Evolutionary conservation across 2,329 filamentous ascomycete species (phyloP), one percentile per base, ranked within the genome.

Genomic region (Tetracladium maxilliforme): DNA sequence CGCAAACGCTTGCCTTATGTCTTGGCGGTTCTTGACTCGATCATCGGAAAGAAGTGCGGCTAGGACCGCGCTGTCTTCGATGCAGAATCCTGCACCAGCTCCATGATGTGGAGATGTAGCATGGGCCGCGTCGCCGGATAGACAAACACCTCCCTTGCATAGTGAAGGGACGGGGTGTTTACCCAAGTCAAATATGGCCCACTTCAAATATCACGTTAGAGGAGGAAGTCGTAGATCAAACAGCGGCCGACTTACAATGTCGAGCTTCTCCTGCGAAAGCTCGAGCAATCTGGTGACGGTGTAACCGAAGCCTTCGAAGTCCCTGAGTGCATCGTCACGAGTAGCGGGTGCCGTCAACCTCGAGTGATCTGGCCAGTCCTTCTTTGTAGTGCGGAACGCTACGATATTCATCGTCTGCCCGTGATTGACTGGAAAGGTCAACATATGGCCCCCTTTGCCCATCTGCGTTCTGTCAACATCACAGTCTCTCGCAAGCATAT

Each of bases 371-470:
- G 58, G 64, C 4, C 45, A 35, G 1, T 38, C 28, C 1, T 48
- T 34, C 17, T 59, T 47, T 1, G 51, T 45, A 19, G 53, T 44
- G 10, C 56, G 51, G 23, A 65, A 61, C 2, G 51, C 54, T 12
- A 68, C 54, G 3, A 65, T 54, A 39, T 77, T 77, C 46, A 76
- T 59, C 4, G 61, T 53, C 7, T 54, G 50, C 7, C 59, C 61
- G n/a, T 56, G 50, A 6, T 63, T 61, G 7, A 77, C 67, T 0
- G 72, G 66, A 38, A 75, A 77, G 0, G 62, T 70, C 14, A 77
- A 51, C 6, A 66, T 36, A 40, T 78, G 72, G 0, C 61, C 66
- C 25, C 54, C 45, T 1, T 59, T 61, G 0, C 69, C 71, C 27
- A 65, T 55, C n/a, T n/a, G n/a, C n/a, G n/a, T n/a, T n/a, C n/a